A percentile compares a stretch with the other conserved stretches of the same genome.
Conservation (phyloP, 139 green algal genomes). For the Chlamydomonas sp. region DNA sequence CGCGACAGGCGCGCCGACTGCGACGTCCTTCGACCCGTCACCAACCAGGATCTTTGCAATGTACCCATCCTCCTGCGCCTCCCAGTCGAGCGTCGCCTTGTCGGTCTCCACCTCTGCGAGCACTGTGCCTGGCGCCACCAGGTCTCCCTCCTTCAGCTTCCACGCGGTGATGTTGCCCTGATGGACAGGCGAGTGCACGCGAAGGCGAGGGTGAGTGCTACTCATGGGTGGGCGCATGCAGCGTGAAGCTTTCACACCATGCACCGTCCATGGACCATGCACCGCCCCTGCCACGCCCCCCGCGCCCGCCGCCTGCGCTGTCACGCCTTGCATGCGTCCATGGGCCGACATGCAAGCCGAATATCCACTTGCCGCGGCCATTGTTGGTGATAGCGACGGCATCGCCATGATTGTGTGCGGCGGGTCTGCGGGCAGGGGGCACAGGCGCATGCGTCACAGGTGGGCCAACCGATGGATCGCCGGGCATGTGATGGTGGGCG, state of each 20-base stretch:
- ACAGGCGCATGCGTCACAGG: too few species aligned
- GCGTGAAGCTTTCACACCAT: slow-evolving; percentile 40
- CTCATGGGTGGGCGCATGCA: slow-evolving; percentile 20
- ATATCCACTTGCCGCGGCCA: too few species aligned
- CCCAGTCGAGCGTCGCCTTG: slow-evolving; percentile 79
- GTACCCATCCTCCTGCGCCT: slow-evolving; percentile 64
- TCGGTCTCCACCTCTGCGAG: slow-evolving; percentile 92
- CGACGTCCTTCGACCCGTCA: slow-evolving; percentile 48
- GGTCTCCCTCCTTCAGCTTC: slow-evolving; percentile 62
- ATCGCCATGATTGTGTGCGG: slow-evolving; percentile 61
- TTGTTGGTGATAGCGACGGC: slow-evolving; percentile 86
- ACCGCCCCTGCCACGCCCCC: neutral
- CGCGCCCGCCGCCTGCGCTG: slow-evolving; percentile 44
- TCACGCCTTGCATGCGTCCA: too few species aligned
- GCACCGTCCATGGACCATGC: slow-evolving; percentile 49
- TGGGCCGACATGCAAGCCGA: too few species aligned
- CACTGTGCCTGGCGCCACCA: slow-evolving; percentile 39
- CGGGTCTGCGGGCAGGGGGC: slow-evolving; percentile 47
- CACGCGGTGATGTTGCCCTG: slow-evolving; percentile 83
- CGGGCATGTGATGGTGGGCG: too few species aligned
- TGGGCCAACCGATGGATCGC: too few species aligned
- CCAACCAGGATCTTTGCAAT: slow-evolving; percentile 53
- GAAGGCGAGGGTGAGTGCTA: too few species aligned
- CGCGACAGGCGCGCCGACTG: slow-evolving; percentile 48
- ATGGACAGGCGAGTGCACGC: too few species aligned